Base-by-base conservation (phyloP, 1,139 yeast genomes). In the Candida sanyaensis region DNA sequence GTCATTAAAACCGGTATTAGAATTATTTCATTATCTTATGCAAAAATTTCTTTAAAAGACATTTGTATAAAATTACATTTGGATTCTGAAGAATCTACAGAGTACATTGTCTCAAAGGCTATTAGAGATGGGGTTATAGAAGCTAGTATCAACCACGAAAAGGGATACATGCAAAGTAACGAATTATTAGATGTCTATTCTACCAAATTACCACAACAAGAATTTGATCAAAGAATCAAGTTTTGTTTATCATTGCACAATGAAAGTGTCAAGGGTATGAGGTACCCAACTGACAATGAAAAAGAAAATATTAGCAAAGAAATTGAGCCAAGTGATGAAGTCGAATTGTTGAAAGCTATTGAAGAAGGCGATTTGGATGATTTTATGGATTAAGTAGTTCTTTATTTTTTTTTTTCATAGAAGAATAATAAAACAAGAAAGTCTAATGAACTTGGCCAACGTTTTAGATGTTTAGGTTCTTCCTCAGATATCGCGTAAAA, bases 1-100 rank as follows among this genome's bases (percentile, higher is more conserved):
- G 99, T 95, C 54, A 93, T 95, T 68, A 95, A 93, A 71, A 92
- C 99, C 0, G 99, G 99, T 61, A 91, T 95, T 53, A 82, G 99
- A 68, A 88, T 90, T 60, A 90, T 95, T 62, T 89, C 97, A 12
- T 77, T 95, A 60, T 84, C 97, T 4, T 95, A 95, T 72, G 88
- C 96, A 49, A 87, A 84, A 64, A 93, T 95, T 51, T 88, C 97
- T 3, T 78, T 95, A 61, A 88, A 88, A 69, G 99, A 95, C 64
- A 80, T 81, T 47, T 95, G 99, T 69, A 81, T 93, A 61, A 89
- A 93, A 64, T 80, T 95, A 61, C 93, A 88, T 58, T 80, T 95
- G 56, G 99, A 93, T 60, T 85, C 93, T 37, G 99, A 95, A 71
- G 93, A 93, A 64, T 86, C 92, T 58, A 96, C 97, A 1, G 99